Base-by-base conservation (phyloP, 495 filamentous ascomycete genomes). In the Neurospora hispaniola region DNA sequence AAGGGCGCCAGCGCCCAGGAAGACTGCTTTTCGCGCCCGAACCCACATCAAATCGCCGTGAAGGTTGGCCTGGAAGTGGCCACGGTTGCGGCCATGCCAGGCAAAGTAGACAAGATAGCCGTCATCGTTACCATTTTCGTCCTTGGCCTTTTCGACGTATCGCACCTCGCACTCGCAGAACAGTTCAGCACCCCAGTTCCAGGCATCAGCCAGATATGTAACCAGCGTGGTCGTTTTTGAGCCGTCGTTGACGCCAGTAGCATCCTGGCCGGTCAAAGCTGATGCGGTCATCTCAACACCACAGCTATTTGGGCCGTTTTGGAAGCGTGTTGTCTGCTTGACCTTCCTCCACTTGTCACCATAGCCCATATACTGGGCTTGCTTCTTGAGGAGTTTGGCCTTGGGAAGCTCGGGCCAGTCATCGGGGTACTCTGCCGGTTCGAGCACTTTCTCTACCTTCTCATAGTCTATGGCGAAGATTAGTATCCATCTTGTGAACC, bases 181-280 rank as follows among this genome's bases (percentile, higher is more conserved):
- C 76, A 92, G 88, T 75, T 92, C 89, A 42, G 90, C 89, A 27
- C 89, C 90, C 88, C 89, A 90, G 78, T 92, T 90, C 90, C 90
- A 92, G 31, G 90, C 89, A 78, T 93, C 90, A n/a, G 86, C 83
- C 7, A 92, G 79, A 74, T 91, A 92, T 3, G 88, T 92, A 54
- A 91, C 88, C 5, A 90, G 81, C 3, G 88, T 88, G 16, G 86
- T 89, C 31, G 84, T 89, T 78, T 92, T 92, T 40, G 87, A 90
- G 5, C 89, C 89, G 75, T 92, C 90, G 74, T 92, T 91, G 70
- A 91, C 76, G 5, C 90, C 90, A 0, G 90, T 91, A 43, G 74
- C 78, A 71, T 92, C 90, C 75, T 89, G 86, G 3, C 90, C 89
- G 0, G 89, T 87, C 44, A 89, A 79, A 5, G 81, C 82, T 5